These are phyloP conservation scores for Coemansia sp. DNA, from an alignment of 192 early-diverging fungal species.

Conservation along the genomic window DNA sequence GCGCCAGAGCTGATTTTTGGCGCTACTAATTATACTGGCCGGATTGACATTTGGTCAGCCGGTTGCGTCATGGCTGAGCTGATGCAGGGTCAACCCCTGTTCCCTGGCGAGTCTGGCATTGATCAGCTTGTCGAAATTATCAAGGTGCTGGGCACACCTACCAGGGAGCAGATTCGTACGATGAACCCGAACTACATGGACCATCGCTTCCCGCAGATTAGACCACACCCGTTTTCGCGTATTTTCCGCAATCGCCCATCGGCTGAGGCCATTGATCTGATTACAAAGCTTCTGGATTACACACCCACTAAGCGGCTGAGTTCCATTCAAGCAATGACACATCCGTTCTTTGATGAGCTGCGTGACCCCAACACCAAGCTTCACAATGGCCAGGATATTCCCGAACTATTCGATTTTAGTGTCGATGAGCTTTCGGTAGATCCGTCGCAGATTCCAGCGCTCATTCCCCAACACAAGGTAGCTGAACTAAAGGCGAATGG, in stretches of 20 bases:
- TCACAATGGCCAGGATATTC: conserved; percentile 79
- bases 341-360: conserved; percentile 98
- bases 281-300: conserved; percentile 86
- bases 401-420: conserved; percentile 90
- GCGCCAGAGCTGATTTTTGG: conserved; percentile 97
- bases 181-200: conserved; percentile 99
- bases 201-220: conserved; percentile 98
- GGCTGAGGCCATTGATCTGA: conserved; percentile 84
- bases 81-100: conserved; percentile 88
- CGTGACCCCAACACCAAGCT: conserved; percentile 79
- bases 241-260: conserved; percentile 82
- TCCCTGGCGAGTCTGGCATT: conserved; percentile 95
- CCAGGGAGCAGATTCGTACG: conserved; percentile 89
- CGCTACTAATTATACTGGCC: conserved; percentile 86
- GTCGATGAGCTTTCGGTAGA: conserved; percentile 81
- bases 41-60: conserved; percentile 92
- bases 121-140: conserved; percentile 99
- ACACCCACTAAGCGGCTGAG: conserved; percentile 79
- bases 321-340: conserved; percentile 87
- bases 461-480: conserved; percentile 77
- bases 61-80: conserved; percentile 97
- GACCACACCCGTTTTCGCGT: conserved; percentile 83
- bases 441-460: conserved; percentile 69
- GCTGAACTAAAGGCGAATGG: conserved; percentile 40
- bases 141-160: conserved; percentile 96